Evolutionary conservation across 1,139 yeast genomes (phyloP).

Genomic region (Geotrichum siamense): DNA sequence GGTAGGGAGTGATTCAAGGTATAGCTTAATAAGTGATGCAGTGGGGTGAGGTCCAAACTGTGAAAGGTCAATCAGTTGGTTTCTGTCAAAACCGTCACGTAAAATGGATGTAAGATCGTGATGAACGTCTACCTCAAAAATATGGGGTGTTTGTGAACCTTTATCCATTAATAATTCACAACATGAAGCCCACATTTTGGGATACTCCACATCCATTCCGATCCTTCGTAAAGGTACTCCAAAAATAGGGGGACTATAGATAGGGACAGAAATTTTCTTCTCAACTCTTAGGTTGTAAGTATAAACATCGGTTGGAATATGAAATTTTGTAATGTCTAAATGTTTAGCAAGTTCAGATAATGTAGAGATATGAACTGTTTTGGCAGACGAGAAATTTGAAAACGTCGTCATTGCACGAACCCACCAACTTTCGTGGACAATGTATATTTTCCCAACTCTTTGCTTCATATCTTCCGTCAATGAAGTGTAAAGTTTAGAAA

Average conservation of each 20-base stretch:
- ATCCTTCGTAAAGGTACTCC: slow-evolving; percentile 28
- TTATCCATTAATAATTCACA: slow-evolving; percentile 24
- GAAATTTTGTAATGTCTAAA: slow-evolving; percentile 67
- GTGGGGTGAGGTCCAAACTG: slow-evolving; percentile 37
- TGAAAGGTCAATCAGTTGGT: slow-evolving; percentile 33
- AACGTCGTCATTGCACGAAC: slow-evolving; percentile 64
- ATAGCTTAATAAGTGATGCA: slow-evolving; percentile 35
- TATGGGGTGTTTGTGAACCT: slow-evolving; percentile 25
- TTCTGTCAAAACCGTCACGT: slow-evolving; percentile 36
- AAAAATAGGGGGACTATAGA: slow-evolving; percentile 33
- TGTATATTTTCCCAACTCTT: slow-evolving; percentile 54
- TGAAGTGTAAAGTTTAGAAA: slow-evolving; percentile 56
- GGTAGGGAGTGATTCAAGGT: slow-evolving; percentile 32
- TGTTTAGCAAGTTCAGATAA: slow-evolving; percentile 56
- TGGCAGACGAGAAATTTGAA: slow-evolving; percentile 38
- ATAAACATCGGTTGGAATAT: slow-evolving; percentile 71
- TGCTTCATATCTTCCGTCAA: slow-evolving; percentile 55
- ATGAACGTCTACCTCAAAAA: slow-evolving; percentile 27
- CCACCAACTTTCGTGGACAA: slow-evolving; percentile 92
- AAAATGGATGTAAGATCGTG: slow-evolving; percentile 28
- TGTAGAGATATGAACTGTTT: slow-evolving; percentile 46
- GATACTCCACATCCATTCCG: slow-evolving; percentile 22
- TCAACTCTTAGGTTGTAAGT: slow-evolving; percentile 41
- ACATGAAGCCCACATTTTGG: slow-evolving; percentile 31
- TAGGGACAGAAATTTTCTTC: slow-evolving; percentile 32